Evolutionary conservation across 805 yeast genomes (phyloP).

Genomic region (Ogataea ramenticola): DNA sequence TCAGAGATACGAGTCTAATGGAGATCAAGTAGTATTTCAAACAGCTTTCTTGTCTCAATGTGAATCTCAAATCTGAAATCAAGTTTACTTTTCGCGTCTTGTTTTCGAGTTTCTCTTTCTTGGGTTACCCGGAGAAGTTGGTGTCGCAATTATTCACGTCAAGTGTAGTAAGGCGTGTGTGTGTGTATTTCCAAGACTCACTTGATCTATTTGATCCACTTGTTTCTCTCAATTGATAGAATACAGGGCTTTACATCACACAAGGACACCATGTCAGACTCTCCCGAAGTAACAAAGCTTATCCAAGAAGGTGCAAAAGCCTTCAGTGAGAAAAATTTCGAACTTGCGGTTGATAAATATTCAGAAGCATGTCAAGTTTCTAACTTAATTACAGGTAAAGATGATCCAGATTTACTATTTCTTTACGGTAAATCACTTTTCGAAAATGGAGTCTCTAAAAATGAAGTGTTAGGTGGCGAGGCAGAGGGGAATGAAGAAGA

Average conservation of each 20-base stretch:
- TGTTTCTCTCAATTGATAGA: too few relatives aligned
- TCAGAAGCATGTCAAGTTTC: constrained; percentile 65
- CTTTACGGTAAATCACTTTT: constrained; percentile 77
- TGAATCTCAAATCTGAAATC: too few relatives aligned
- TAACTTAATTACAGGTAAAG: constrained; percentile 47
- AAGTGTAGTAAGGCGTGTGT: too few relatives aligned
- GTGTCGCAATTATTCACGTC: neutral
- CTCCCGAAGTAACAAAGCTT: constrained; percentile 37
- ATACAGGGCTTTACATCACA: too few relatives aligned
- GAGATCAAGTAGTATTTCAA: too few relatives aligned
- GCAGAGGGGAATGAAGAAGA: constrained; percentile 15
- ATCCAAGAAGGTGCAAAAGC: constrained; percentile 57
- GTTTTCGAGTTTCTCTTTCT: neutral
- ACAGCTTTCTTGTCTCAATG: too few relatives aligned
- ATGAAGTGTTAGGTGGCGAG: constrained; percentile 65
- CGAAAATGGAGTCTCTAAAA: constrained; percentile 64
- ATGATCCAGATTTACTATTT: constrained; percentile 64
- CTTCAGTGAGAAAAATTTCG: constrained; percentile 59
- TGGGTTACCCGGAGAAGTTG: constrained; percentile 2
- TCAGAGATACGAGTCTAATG: too few relatives aligned
- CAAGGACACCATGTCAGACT: constrained; percentile 15
- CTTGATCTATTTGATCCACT: too few relatives aligned
- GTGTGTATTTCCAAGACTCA: too few relatives aligned
- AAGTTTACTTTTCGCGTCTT: neutral
- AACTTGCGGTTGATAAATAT: constrained; percentile 59